These are phyloP conservation scores for Triticum monococcum DNA, from an alignment of 176 grass and related monocot genomes.

Conservation along the genomic window DNA sequence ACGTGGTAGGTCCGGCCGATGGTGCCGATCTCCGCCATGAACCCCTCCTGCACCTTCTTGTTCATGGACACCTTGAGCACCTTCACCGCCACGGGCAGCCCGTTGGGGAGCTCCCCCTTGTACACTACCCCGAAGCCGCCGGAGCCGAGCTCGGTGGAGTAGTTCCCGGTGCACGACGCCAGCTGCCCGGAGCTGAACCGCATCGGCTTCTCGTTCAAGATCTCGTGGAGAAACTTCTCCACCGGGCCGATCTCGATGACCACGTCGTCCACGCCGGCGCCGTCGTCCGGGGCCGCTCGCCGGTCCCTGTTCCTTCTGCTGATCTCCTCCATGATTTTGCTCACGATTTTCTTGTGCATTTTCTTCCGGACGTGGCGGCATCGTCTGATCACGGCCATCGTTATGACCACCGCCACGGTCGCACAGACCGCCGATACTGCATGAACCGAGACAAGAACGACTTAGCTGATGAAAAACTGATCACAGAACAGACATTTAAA, in stretches of 20 bases:
- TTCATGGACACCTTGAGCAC: conserved; percentile 53
- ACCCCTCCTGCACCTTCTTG: conserved; percentile 52
- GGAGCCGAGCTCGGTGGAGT: conserved; percentile 41
- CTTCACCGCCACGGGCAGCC: conserved; percentile 54
- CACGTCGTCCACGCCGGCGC: conserved; percentile 1
- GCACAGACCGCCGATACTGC: conserved; percentile 21
- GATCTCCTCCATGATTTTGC: not conserved
- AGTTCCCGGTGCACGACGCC: conserved; percentile 36
- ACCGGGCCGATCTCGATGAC: conserved; percentile 52
- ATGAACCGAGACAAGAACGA: not conserved
- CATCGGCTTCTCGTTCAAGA: conserved; percentile 58
- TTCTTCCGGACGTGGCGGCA: conserved; percentile 6
- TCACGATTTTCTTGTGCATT: conserved; percentile 7
- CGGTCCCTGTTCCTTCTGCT: not conserved
- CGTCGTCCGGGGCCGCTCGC: not conserved
- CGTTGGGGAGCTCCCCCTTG: conserved; percentile 54
- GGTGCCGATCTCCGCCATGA: conserved; percentile 79
- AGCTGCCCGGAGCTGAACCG: conserved; percentile 55
- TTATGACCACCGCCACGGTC: not conserved
- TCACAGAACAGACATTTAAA: not conserved
- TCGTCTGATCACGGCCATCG: conserved; percentile 18
- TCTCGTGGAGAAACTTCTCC: conserved; percentile 54
- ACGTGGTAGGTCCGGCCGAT: conserved; percentile 76
- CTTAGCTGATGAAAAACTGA: not conserved
- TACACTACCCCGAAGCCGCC: conserved; percentile 74